Conservation (phyloP, 306 rosid species). For the Glycine latifolia region DNA sequence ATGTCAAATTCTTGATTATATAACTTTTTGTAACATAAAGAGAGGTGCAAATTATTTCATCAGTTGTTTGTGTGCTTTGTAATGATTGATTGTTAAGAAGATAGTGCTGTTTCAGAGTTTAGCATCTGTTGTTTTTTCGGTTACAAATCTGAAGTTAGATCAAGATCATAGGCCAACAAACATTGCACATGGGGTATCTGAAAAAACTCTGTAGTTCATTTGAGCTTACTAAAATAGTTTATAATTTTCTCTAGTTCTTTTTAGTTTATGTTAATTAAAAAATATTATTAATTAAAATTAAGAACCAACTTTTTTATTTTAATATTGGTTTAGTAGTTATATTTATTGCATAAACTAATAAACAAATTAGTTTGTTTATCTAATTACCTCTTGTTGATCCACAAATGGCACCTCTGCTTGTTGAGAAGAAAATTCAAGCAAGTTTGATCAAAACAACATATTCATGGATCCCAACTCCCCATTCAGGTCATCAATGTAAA, state of each 20-base stretch:
- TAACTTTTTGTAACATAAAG: constrained; percentile 25
- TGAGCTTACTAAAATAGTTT: neutral
- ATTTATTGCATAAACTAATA: neutral
- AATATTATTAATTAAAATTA: neutral
- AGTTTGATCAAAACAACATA: constrained; percentile 5
- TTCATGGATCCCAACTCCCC: constrained; percentile 21
- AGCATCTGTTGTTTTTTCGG: constrained; percentile 4
- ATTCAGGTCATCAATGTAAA: constrained; percentile 28
- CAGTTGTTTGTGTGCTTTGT: constrained; percentile 13
- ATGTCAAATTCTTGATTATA: constrained; percentile 18
- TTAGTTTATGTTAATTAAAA: neutral
- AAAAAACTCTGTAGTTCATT: neutral
- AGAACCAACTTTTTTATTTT: neutral
- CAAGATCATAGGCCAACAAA: constrained; percentile 16
- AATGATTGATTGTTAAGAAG: constrained; percentile 8
- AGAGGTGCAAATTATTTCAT: constrained; percentile 34
- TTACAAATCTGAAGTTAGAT: constrained; percentile 12
- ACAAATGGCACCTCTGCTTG: neutral
- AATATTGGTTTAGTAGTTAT: neutral
- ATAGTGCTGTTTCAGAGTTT: constrained; percentile 22
- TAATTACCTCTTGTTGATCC: neutral
- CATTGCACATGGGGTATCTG: neutral
- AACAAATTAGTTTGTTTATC: neutral
- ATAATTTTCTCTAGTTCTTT: neutral
- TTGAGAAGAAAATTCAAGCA: constrained; percentile 6